Evolutionary conservation across 2,329 filamentous ascomycete species (phyloP), one percentile per base, ranked within the genome.

Genomic region (Diplodia corticola): DNA sequence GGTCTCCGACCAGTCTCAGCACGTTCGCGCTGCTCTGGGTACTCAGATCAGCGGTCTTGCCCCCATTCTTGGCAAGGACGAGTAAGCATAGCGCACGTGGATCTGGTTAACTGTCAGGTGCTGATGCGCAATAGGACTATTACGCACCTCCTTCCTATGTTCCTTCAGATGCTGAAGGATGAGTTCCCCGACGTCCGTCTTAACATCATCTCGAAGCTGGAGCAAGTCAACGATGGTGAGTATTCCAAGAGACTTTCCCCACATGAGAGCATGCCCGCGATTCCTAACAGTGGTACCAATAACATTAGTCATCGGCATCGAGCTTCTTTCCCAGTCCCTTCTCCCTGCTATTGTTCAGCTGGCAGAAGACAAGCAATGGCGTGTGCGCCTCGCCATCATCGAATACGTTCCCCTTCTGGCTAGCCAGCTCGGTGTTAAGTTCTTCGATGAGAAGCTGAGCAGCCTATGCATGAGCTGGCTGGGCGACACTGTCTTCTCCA

Each of bases 151-250:
- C 87, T 99, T 51, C 95, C 95, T 64, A 99, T 99, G 94, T 98
- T 99, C 80, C 85, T 99, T 64, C 92, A 96, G 79, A 99, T 99
- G 95, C 89, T 99, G 73, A 99, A 98, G 85, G 95, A 99, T 74
- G 95, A 99, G 76, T 98, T 97, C 79, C 95, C 95, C 24, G 95
- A 99, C 77, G 95, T 99, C 61, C 91, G 95, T 69, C 88, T 99
- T 67, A 96, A 99, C 81, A 99, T 99, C 78, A 99, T 99, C 75
- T 98, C 95, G n/a, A 99, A 99, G 81, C 88, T 99, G 65, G 96
- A 99, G 82, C 87, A 96, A 69, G 95, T 99, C 70, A 99, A 99
- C 82, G 92, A 97, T 81, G 91, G 91, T 93, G 83, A 69, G 82
- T 76, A 17, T 12, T 33, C 22, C 4, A 6, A 28, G 22, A 20